Evolutionary conservation across 2,329 filamentous ascomycete genomes (phyloP).

Genomic region (Blumeria hordei): DNA sequence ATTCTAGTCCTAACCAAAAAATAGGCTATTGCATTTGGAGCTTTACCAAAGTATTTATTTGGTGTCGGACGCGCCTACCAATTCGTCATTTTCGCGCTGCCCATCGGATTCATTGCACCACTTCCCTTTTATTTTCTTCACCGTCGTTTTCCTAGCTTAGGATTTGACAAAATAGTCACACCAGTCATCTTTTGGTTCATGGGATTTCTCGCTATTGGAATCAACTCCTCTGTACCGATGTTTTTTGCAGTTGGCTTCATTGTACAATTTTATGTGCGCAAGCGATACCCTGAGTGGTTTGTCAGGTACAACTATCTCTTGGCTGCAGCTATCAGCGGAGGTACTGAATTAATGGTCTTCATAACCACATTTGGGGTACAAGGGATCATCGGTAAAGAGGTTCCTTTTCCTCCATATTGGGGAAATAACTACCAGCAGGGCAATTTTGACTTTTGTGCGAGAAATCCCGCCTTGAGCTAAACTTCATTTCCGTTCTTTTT

Average conservation of each 20-base stretch:
- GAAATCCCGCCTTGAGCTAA: constrained; percentile 3
- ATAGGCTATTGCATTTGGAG: constrained; percentile 17
- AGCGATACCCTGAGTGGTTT: constrained; percentile 15
- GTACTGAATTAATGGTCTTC: constrained; percentile 18
- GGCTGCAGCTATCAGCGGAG: constrained; percentile 17
- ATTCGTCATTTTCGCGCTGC: constrained; percentile 2
- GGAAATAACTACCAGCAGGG: constrained; percentile 12
- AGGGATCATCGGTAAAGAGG: constrained; percentile 18
- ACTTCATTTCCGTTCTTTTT: too few relatives aligned
- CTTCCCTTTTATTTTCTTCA: constrained; percentile 96
- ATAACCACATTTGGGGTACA: constrained; percentile 19
- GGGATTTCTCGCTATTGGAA: constrained; percentile 20
- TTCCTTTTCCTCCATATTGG: constrained; percentile 17
- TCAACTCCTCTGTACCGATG: constrained; percentile 16
- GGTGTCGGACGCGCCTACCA: constrained; percentile 17
- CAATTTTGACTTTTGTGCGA: constrained; percentile 6
- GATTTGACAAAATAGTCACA: constrained; percentile 18
- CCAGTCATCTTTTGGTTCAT: constrained; percentile 20
- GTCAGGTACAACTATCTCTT: constrained; percentile 19
- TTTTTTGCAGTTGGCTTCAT: constrained; percentile 17
- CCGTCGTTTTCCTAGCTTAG: constrained; percentile 26
- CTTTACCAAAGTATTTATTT: constrained; percentile 21
- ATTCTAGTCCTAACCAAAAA: background rate
- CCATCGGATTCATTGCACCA: constrained; percentile 41
- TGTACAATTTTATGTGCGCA: constrained; percentile 17